Percentiles rank a stretch among this genome's conserved stretches.
Conservation (phyloP, 116 monocot species). For the Iris pallida region DNA sequence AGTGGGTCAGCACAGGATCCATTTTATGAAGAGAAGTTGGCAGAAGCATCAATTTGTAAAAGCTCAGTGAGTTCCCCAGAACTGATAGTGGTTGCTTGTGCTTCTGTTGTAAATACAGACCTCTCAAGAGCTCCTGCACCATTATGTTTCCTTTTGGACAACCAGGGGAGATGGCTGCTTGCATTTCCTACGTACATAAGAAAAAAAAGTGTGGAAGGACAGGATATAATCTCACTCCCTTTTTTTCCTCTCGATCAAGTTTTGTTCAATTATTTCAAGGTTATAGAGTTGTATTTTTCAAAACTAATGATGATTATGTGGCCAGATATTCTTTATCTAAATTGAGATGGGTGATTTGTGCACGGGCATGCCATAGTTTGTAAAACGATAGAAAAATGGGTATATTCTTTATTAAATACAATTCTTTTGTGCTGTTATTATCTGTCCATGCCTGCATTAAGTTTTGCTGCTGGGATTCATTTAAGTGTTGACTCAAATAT, state of each 20-base stretch:
- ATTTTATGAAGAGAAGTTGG: background rate
- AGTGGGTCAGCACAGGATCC: background rate
- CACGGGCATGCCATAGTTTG: background rate
- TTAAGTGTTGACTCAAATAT: no score
- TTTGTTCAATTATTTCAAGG: background rate
- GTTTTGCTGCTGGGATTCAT: no score
- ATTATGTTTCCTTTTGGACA: background rate
- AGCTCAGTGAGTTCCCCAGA: background rate
- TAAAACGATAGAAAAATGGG: background rate
- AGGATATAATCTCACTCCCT: background rate
- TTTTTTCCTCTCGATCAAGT: background rate
- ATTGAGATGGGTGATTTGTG: no score
- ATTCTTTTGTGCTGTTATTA: no score
- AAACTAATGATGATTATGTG: background rate
- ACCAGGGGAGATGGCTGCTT: background rate
- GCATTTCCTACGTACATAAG: background rate
- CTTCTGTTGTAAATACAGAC: background rate
- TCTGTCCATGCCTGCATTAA: no score
- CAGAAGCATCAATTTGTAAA: background rate
- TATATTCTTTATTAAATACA: no score
- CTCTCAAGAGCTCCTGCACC: background rate
- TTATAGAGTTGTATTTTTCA: background rate
- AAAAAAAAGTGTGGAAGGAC: background rate
- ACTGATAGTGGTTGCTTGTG: background rate
- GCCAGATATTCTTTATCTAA: background rate